phyloP scores from a whole-genome alignment of 2,329 filamentous ascomycete genomes.

The Acephala macrosclerotiorum region DNA sequence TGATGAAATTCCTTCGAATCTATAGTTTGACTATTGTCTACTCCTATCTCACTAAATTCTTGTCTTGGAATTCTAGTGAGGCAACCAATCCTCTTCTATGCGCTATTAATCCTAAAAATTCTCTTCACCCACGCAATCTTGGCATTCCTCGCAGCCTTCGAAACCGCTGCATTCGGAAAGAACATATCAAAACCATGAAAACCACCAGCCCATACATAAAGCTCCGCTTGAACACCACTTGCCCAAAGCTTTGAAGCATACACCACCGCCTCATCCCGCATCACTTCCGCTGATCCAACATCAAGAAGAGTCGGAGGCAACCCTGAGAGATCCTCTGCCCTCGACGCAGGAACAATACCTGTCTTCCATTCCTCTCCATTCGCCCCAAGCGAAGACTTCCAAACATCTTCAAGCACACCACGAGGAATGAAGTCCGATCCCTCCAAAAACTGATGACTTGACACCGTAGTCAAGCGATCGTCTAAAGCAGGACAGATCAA shows the following conservation, averaged over 20 bases:
- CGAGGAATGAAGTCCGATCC: background rate
- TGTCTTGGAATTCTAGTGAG: background rate
- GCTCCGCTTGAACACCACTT: conserved; percentile 1
- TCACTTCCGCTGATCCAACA: background rate
- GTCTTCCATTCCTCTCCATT: background rate
- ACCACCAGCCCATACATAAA: background rate
- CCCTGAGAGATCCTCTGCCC: background rate
- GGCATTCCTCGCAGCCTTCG: background rate
- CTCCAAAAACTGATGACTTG: conserved; percentile 1
- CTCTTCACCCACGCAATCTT: conserved; percentile 2
- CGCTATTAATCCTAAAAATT: background rate
- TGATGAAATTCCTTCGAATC: no score
- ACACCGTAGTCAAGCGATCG: background rate
- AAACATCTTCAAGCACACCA: background rate
- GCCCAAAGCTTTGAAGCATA: conserved; percentile 1
- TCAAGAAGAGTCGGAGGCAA: background rate
- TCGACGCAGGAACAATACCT: background rate
- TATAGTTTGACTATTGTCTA: no score
- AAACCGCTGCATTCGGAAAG: conserved; percentile 1
- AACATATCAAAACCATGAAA: conserved; percentile 14
- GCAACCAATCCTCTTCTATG: background rate
- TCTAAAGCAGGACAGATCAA: background rate
- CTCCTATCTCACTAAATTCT: background rate
- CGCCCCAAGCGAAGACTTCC: background rate
- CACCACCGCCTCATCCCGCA: conserved; percentile 3